phyloP scores from a whole-genome alignment of 2,329 filamentous ascomycete species.

The Mycocentrospora acerina region DNA sequence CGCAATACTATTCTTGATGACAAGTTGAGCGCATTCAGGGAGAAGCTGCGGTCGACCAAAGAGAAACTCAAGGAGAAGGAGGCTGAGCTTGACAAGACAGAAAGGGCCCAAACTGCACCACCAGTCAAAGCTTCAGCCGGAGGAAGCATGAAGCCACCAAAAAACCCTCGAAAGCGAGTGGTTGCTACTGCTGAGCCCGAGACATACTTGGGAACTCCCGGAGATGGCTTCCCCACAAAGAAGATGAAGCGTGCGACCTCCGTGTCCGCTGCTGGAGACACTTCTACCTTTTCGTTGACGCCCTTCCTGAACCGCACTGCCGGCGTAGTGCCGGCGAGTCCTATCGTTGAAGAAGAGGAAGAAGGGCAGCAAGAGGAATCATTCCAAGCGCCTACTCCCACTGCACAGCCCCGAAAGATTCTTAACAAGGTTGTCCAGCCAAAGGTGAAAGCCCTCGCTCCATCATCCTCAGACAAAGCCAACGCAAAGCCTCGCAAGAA shows the following conservation, averaged over 20 bases:
- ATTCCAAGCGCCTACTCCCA: constrained; percentile 22
- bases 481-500: constrained; percentile 49
- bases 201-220: constrained; percentile 52
- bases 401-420: constrained; percentile 31
- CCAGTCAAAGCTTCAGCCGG: constrained; percentile 32
- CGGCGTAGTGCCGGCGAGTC: constrained; percentile 54
- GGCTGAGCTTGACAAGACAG: constrained; percentile 48
- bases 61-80: constrained; percentile 71
- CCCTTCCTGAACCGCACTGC: constrained; percentile 82
- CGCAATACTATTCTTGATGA: constrained; percentile 68
- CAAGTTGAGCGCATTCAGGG: constrained; percentile 68
- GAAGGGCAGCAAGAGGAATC: constrained; percentile 21
- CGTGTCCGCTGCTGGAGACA: constrained; percentile 68
- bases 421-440: constrained; percentile 28
- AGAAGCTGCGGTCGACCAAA: constrained; percentile 69
- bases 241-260: constrained; percentile 54
- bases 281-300: constrained; percentile 90
- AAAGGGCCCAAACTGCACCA: constrained; percentile 45
- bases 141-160: constrained; percentile 38
- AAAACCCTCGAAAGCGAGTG: constrained; percentile 45
- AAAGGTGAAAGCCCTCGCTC: constrained; percentile 47
- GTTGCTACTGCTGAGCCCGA: constrained; percentile 50
- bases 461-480: constrained; percentile 47
- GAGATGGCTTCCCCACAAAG: constrained; percentile 49
- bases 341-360: constrained; percentile 40